phyloP scores from a whole-genome alignment of 495 filamentous ascomycete genomes.

The Tuber borchii region DNA sequence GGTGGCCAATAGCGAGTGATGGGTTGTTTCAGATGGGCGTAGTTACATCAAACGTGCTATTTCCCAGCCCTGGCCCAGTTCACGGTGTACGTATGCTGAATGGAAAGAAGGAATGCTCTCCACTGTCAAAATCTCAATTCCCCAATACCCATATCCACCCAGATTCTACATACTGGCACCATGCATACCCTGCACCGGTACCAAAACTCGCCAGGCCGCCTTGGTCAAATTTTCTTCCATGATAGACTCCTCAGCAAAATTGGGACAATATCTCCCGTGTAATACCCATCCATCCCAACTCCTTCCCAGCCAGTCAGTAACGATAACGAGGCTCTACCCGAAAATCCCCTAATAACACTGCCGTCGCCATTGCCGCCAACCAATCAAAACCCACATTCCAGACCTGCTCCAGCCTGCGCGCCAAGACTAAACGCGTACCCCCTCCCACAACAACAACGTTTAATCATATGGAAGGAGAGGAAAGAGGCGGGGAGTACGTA shows the following conservation, averaged over 20 bases:
- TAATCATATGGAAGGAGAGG: neutral
- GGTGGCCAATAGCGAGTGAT: neutral
- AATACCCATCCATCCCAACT: neutral
- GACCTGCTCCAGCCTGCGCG: neutral
- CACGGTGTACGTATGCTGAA: neutral
- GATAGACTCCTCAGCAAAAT: neutral
- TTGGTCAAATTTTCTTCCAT: too few species aligned
- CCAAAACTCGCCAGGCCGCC: too few species aligned
- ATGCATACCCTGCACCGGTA: neutral
- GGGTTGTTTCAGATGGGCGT: neutral
- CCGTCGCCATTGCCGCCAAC: neutral
- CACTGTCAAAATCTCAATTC: neutral
- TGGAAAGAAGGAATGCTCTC: neutral
- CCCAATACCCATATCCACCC: neutral
- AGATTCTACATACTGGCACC: too few species aligned
- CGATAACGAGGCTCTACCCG: neutral
- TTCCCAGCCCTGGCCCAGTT: neutral
- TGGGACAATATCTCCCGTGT: neutral
- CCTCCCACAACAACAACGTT: neutral
- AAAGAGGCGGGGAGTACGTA: neutral
- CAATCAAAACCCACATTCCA: neutral
- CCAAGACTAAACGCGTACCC: constrained; percentile 1
- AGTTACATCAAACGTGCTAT: neutral
- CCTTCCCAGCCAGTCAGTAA: neutral
- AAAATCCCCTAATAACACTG: neutral